Conservation (phyloP, 805 yeast species). For the Candida ovalis region DNA sequence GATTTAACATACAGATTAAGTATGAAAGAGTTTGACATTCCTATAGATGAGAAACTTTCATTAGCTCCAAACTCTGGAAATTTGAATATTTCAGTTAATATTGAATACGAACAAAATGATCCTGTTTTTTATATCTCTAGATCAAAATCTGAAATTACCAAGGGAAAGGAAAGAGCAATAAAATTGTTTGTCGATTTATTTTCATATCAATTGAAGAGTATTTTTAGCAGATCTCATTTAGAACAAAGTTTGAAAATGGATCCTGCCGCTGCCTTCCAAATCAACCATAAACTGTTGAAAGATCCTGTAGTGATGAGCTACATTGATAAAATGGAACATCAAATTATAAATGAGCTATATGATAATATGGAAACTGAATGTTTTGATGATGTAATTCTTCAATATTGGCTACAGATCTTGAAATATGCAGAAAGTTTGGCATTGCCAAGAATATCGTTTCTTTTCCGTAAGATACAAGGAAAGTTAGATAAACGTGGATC, state of each 20-base stretch:
- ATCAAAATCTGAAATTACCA: conserved; percentile 59
- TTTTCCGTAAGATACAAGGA: conserved; percentile 29
- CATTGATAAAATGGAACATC: conserved; percentile 21
- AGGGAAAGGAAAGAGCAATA: conserved; percentile 64
- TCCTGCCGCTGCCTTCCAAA: conserved; percentile 17
- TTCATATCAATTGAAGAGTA: conserved; percentile 50
- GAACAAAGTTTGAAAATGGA: conserved; percentile 20
- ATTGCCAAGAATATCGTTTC: conserved; percentile 60
- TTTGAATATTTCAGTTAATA: conserved; percentile 59
- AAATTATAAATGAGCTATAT: conserved; percentile 23
- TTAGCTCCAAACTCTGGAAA: conserved; percentile 46
- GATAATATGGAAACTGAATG: conserved; percentile 29
- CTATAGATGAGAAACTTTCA: conserved; percentile 19
- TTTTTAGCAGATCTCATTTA: conserved; percentile 34
- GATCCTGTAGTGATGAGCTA: conserved; percentile 24
- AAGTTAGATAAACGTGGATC: conserved; percentile 18
- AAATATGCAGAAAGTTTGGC: conserved; percentile 65
- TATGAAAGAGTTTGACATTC: conserved; percentile 9
- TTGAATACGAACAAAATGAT: conserved; percentile 77
- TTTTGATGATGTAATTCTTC: conserved; percentile 31
- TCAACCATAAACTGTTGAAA: conserved; percentile 17
- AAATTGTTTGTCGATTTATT: conserved; percentile 72
- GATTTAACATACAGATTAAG: conserved; percentile 13
- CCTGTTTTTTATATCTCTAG: conserved; percentile 79
- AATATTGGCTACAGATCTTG: conserved; percentile 77